A percentile compares a stretch with the other conserved stretches of the same genome.
These are phyloP conservation scores for Blastosporella zonata DNA, from an alignment of 1,284 basidiomycete genomes.

Conservation along the genomic window DNA sequence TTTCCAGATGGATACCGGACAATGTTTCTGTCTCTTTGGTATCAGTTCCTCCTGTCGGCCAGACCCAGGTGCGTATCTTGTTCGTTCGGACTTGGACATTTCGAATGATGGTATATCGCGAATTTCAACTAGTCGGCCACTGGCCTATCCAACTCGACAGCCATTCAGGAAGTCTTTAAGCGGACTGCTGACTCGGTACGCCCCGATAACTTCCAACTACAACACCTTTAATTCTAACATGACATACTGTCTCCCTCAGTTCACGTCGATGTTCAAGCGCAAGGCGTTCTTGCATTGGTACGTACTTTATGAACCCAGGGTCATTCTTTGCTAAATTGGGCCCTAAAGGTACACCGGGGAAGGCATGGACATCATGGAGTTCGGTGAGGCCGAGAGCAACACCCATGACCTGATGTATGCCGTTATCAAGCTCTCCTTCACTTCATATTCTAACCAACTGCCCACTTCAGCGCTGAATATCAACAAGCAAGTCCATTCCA, in stretches of 20 bases:
- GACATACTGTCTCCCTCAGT: constrained; percentile 43
- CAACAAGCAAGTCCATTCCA: constrained; percentile 49
- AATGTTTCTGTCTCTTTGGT: constrained; percentile 80
- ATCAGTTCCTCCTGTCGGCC: constrained; percentile 80
- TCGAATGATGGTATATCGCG: background rate
- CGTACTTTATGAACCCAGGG: constrained; percentile 4
- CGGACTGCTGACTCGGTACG: constrained; percentile 66
- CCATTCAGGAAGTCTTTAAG: constrained; percentile 89
- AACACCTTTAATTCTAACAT: background rate
- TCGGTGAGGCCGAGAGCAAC: constrained; percentile 87
- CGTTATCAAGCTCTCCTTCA: background rate
- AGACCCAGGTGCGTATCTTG: constrained; percentile 51
- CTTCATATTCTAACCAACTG: constrained; percentile 1
- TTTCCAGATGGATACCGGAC: constrained; percentile 77
- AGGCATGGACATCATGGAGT: constrained; percentile 92
- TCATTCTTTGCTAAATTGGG: background rate
- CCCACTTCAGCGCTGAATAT: constrained; percentile 56
- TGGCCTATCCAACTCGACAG: constrained; percentile 81
- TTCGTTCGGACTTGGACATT: background rate
- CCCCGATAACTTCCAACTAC: background rate
- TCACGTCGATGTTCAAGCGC: constrained; percentile 79
- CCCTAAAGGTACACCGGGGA: constrained; percentile 72
- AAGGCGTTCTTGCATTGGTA: constrained; percentile 86
- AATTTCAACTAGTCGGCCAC: constrained; percentile 55
- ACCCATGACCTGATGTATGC: constrained; percentile 77